These are phyloP conservation scores for Passiflora organensis DNA, from an alignment of 345 rosid genomes.

Conservation along the genomic window DNA sequence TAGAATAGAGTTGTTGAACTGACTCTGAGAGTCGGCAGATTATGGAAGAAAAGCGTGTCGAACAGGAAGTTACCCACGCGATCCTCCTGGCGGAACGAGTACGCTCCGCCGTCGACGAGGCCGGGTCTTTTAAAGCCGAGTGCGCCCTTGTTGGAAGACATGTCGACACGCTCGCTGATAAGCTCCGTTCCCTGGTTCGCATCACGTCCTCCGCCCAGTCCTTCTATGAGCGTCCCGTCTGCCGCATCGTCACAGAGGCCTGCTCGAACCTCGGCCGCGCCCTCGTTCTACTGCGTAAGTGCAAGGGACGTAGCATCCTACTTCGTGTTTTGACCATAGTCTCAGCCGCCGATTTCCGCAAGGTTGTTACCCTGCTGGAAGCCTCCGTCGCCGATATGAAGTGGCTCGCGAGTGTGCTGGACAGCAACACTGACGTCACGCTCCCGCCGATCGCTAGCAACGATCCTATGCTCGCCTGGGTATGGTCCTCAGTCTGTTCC, in stretches of 20 bases:
- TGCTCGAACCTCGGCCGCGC: constrained; percentile 55
- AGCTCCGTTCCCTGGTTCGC: constrained; percentile 57
- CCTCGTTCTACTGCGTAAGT: constrained; percentile 56
- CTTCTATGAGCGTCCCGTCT: constrained; percentile 79
- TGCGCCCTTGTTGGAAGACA: constrained; percentile 51
- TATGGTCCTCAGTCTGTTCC: constrained; percentile 71
- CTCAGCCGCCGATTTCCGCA: constrained; percentile 68
- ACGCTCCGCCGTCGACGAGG: constrained; percentile 52
- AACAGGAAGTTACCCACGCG: constrained; percentile 45
- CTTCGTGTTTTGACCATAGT: constrained; percentile 60
- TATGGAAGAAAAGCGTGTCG: constrained; percentile 50
- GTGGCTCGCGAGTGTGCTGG: constrained; percentile 65
- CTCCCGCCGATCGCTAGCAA: constrained; percentile 87
- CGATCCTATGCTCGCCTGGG: constrained; percentile 87
- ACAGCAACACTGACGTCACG: constrained; percentile 40
- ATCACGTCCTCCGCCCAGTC: constrained; percentile 30
- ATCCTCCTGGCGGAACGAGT: constrained; percentile 55
- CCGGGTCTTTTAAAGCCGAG: constrained; percentile 54
- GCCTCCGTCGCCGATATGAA: constrained; percentile 76
- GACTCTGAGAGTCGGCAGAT: neutral
- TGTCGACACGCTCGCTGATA: constrained; percentile 55
- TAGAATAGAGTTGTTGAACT: neutral
- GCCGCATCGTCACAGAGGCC: constrained; percentile 58
- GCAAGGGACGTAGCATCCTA: constrained; percentile 59
- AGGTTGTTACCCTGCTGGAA: constrained; percentile 50